Percentiles rank a stretch among this genome's conserved stretches.
phyloP scores from a whole-genome alignment of 805 yeast species.

The Candida endomychidarum region DNA sequence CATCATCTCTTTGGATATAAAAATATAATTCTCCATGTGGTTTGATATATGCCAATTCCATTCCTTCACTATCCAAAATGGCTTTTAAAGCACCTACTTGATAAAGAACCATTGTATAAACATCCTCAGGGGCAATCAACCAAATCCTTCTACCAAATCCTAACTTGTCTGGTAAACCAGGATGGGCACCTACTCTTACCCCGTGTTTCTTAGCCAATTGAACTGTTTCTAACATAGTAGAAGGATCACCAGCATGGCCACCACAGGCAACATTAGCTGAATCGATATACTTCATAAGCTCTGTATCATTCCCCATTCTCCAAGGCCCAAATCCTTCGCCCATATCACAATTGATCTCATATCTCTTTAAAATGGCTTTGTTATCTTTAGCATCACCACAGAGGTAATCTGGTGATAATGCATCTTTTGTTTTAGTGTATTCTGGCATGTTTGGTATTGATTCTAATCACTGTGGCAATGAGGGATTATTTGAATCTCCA shows the following conservation, averaged over 20 bases:
- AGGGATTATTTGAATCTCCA: too few species aligned
- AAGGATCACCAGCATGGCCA: conserved; percentile 41
- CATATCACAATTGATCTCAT: conserved; percentile 35
- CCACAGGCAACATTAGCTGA: conserved; percentile 44
- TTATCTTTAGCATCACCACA: conserved; percentile 14
- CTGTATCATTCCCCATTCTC: conserved; percentile 40
- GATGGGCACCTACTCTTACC: conserved; percentile 41
- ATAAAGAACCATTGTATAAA: conserved; percentile 34
- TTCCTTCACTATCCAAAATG: conserved; percentile 34
- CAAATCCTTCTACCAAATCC: conserved; percentile 42
- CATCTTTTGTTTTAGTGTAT: conserved; percentile 5
- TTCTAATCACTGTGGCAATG: too few species aligned
- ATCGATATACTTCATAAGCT: conserved; percentile 39
- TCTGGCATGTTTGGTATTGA: conserved; percentile 6
- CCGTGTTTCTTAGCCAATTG: conserved; percentile 30
- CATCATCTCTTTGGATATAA: conserved; percentile 34
- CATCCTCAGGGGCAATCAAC: conserved; percentile 36
- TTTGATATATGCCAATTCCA: conserved; percentile 32
- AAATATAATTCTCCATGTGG: conserved; percentile 42
- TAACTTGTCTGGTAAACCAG: conserved; percentile 38
- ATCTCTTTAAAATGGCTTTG: conserved; percentile 19
- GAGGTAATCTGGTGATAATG: conserved; percentile 13
- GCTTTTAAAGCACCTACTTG: conserved; percentile 42
- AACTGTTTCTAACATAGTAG: conserved; percentile 34
- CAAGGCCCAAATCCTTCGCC: conserved; percentile 39